Evolutionary conservation across 1,284 basidiomycete species (phyloP), one percentile per base, ranked within the genome.

Genomic region (Tylopilus sp.): DNA sequence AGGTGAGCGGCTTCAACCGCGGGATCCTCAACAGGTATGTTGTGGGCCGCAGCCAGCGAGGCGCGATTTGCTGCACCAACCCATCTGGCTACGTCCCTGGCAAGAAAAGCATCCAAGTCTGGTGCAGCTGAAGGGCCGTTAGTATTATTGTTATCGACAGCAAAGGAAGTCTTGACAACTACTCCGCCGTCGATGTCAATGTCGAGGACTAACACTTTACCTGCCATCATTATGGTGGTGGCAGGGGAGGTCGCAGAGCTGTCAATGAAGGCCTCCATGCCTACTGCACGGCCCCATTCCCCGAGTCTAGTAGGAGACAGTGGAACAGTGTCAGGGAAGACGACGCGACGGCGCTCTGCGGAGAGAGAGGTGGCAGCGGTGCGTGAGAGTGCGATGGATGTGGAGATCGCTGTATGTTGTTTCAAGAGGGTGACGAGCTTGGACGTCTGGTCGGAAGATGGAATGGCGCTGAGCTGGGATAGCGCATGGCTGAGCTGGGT

Each of bases 191-290:
- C 69, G 53, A 89, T 76, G 54, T 85, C 82, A 49, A 89, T 74
- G 59, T 91, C 87, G 46, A 90, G 69, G 25, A 90, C 86, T 12
- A 90, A 72, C 9, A 89, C 79, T 62, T 88, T 86, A 1, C 87
- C 87, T 2, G 80, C 87, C 26, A 89, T 74, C 15, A 83, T 75
- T 33, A 86, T 69, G 1, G 76, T 80, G 35, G 76, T 75, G 25
- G 69, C 65, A 34, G 54, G 40, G n/a, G 61, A 56, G 13, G 49
- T 35, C 30, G 74, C 73, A 21, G 77, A 73, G 49, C 68, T 68
- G 26, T 86, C 86, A 53, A 76, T 79, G 70, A 85, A 89, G 2
- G 79, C 72, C 59, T 87, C 84, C 84, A 89, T 85, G 33, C 84
- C 83, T 12, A 74, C 79, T 21, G 73, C 67, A 13, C 72, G 73